Evolutionary conservation across 176 grass and related monocot species (phyloP).

Genomic region (Tillandsia leiboldiana): DNA sequence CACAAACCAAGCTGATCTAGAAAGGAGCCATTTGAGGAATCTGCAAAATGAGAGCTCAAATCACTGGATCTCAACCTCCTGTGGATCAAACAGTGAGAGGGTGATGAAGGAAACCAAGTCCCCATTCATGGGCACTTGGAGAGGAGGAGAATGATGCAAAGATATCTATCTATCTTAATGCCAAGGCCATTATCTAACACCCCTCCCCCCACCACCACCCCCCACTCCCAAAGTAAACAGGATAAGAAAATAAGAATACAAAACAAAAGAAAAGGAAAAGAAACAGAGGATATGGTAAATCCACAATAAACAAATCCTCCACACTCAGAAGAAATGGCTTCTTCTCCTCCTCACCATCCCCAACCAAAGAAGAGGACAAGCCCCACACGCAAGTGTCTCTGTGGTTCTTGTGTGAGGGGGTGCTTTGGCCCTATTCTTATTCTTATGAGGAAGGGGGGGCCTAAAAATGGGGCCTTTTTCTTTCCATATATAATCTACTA

Average conservation of each 20-base stretch:
- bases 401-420: background rate
- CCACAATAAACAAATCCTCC: background rate
- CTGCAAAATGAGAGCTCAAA: background rate
- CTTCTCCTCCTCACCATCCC: background rate
- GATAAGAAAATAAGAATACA: background rate
- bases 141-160: background rate
- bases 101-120: background rate
- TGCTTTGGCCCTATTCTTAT: background rate
- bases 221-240: background rate
- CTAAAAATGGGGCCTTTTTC: background rate
- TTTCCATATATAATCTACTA: conserved; percentile 1
- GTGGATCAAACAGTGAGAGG: background rate
- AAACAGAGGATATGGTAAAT: background rate
- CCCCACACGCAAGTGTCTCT: conserved; percentile 1
- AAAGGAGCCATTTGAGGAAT: background rate
- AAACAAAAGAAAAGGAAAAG: background rate
- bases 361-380: background rate
- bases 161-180: background rate
- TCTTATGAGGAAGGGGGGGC: background rate
- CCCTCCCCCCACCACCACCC: no score
- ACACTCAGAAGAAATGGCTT: background rate
- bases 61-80: background rate
- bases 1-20: background rate
- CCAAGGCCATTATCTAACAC: background rate
- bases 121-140: background rate